Base-by-base conservation (phyloP, 2,329 filamentous ascomycete species). In the Lasiodiplodia hormozganensis region DNA sequence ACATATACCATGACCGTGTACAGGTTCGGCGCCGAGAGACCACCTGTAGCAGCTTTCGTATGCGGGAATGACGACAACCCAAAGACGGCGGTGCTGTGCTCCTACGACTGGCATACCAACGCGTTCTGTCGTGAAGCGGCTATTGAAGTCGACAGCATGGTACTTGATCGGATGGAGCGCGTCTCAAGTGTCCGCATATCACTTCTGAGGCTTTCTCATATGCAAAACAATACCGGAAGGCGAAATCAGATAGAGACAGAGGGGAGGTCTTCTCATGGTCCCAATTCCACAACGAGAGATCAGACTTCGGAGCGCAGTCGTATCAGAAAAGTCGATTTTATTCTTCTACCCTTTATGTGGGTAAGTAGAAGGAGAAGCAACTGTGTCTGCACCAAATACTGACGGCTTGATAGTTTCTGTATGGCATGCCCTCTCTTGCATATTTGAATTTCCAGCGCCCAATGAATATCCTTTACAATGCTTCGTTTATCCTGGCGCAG, bases 61-160 rank as follows among this genome's bases (percentile, higher is more conserved):
- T 78, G 76, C 54, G 81, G 78, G 7, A 68, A 70, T 5, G 81
- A 82, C 69, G 77, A 76, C 1, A 79, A 79, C 0, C 78, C 80
- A 76, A 78, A 81, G 54, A 72, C 81, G 3, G 79, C 78, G 1
- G 53, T 83, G 4, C 69, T 80, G n/a, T 82, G 80, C 69, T 82
- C 79, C 0, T 83, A 82, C 64, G 79, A 83, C 68, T 77, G 75
- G 75, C 74, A 71, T 7, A 75, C 73, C 7, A 70, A 75, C 23
- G 79, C 76, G 2, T 68, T 81, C 18, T 78, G 76, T 57, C 73
- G 76, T 0, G 81, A 82, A 70, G 78, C 76, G 3, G 80, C 82
- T 4, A 62, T 82, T 28, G 71, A 81, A 5, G 74, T 82, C 69
- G 74, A 78, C 28, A 31, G 23, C 23, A 28, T 28, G 51, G 25